Percentiles rank a stretch among this genome's conserved stretches.
Conservation (phyloP, 768 basidiomycete genomes). For the Mycena kentingensis region DNA sequence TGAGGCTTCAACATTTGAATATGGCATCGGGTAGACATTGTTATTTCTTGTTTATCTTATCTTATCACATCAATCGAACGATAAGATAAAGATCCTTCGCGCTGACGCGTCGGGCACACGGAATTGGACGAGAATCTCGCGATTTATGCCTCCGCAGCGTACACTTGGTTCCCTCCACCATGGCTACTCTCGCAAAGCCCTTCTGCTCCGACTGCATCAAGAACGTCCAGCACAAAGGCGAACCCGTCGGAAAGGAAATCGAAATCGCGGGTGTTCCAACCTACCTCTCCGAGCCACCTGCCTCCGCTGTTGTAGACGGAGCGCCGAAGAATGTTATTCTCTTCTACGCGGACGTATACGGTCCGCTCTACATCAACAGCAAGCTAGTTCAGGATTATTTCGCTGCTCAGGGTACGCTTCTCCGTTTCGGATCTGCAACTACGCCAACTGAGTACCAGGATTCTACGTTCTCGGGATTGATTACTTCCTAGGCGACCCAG, state of each 20-base stretch:
- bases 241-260: slow-evolving; percentile 43
- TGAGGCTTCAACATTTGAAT: too few species aligned
- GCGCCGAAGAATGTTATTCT: slow-evolving; percentile 49
- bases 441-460: slow-evolving; percentile 40
- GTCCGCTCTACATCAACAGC: slow-evolving; percentile 60
- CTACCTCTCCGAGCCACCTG: slow-evolving; percentile 53
- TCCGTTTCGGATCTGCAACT: neutral
- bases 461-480: slow-evolving; percentile 62
- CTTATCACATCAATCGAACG: too few species aligned
- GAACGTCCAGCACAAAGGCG: slow-evolving; percentile 54
- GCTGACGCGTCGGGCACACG: too few species aligned
- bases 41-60: too few species aligned
- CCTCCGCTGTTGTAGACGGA: slow-evolving; percentile 2
- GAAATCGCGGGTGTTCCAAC: slow-evolving; percentile 48
- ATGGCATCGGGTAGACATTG: too few species aligned
- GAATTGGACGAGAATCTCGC: too few species aligned
- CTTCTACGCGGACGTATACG: slow-evolving; percentile 61
- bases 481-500: slow-evolving; percentile 63
- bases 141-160: too few species aligned
- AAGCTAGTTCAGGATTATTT: slow-evolving; percentile 66
- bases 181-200: slow-evolving; percentile 41
- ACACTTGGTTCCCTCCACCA: too few species aligned
- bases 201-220: slow-evolving; percentile 56
- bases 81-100: too few species aligned
- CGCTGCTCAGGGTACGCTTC: slow-evolving; percentile 61